Conservation (phyloP, 2,329 filamentous ascomycete genomes). For the Pseudopyrenochaeta lycopersici region DNA sequence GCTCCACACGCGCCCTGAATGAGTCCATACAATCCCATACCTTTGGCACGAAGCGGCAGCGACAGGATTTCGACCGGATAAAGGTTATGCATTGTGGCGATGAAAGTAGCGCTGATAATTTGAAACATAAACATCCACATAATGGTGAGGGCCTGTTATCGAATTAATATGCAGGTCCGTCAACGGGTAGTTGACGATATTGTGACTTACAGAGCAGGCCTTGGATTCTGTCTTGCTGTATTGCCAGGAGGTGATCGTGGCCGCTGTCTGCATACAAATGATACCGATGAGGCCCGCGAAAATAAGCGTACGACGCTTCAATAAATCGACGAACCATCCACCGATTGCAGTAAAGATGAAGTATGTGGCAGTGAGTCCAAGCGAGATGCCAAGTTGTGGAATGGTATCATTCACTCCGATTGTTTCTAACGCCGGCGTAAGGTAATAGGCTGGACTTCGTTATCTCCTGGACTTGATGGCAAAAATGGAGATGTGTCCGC, state of each 20-base stretch:
- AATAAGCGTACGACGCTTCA: constrained; percentile 56
- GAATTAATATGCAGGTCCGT: not conserved
- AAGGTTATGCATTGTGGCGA: constrained; percentile 60
- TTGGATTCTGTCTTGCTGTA: constrained; percentile 42
- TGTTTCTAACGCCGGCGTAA: constrained; percentile 51
- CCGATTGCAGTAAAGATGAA: constrained; percentile 57
- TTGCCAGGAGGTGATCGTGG: constrained; percentile 60
- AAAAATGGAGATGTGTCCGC: not conserved
- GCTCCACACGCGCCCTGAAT: constrained; percentile 57
- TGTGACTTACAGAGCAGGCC: constrained; percentile 39
- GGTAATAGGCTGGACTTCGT: constrained; percentile 47
- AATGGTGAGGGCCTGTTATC: constrained; percentile 50
- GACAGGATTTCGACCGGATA: constrained; percentile 58
- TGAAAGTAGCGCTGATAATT: constrained; percentile 55
- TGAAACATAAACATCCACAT: constrained; percentile 61
- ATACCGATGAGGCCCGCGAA: constrained; percentile 55
- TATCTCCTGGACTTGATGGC: too few relatives aligned
- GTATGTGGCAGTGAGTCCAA: constrained; percentile 56
- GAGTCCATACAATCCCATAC: constrained; percentile 56
- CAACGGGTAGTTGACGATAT: not conserved
- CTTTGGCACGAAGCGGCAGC: constrained; percentile 52
- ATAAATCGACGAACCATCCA: constrained; percentile 54
- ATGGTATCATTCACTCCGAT: constrained; percentile 52
- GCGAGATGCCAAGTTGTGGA: constrained; percentile 54
- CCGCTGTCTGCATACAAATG: constrained; percentile 55